Evolutionary conservation across 495 filamentous ascomycete genomes (phyloP).

Genomic region (Trichoderma gamsii): DNA sequence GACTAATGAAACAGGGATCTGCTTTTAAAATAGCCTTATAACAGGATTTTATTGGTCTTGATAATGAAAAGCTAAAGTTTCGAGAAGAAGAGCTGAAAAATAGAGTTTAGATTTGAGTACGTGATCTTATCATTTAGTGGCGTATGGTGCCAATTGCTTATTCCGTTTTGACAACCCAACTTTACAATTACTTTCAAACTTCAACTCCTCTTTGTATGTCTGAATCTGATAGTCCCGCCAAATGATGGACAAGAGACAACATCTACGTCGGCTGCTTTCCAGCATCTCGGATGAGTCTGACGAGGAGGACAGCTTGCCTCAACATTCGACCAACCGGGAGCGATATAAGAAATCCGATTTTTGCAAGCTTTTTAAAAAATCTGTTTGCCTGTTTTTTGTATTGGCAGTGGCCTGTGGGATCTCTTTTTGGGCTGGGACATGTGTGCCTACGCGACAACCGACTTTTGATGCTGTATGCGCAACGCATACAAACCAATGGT

Average conservation of each 20-base stretch:
- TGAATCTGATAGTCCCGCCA: not conserved
- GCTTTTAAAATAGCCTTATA: too few species aligned
- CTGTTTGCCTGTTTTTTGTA: not conserved
- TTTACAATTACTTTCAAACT: too few species aligned
- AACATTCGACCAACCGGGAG: not conserved
- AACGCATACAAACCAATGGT: constrained; percentile 16
- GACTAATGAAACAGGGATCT: too few species aligned
- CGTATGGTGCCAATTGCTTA: too few species aligned
- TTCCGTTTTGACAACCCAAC: too few species aligned
- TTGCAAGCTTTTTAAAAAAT: not conserved
- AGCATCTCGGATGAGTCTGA: not conserved
- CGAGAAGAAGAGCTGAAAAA: too few species aligned
- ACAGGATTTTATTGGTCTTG: too few species aligned
- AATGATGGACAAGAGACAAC: not conserved
- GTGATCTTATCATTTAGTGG: too few species aligned
- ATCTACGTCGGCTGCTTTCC: not conserved
- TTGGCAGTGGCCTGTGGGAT: not conserved
- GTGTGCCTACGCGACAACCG: not conserved
- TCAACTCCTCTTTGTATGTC: not conserved
- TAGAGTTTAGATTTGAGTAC: too few species aligned
- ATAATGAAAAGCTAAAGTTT: too few species aligned
- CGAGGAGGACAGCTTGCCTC: not conserved
- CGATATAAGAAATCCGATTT: not conserved
- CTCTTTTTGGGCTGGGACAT: not conserved
- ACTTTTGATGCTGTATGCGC: constrained; percentile 14